Evolutionary conservation across 2,329 filamentous ascomycete species (phyloP).

Genomic region (Teratosphaeria viscida): DNA sequence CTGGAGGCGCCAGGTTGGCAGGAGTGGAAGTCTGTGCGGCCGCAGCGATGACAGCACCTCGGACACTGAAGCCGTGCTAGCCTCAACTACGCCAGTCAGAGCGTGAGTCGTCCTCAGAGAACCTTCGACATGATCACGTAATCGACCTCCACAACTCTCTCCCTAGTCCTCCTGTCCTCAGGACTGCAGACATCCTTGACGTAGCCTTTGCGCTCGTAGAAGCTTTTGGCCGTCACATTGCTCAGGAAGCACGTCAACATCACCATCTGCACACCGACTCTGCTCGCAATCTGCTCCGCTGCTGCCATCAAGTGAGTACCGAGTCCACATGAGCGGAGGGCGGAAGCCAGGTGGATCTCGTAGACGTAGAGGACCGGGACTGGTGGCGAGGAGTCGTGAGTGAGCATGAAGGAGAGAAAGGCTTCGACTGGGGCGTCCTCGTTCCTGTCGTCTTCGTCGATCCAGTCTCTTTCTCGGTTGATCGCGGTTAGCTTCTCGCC

Average conservation of each 20-base stretch:
- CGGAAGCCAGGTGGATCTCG: slow-evolving; percentile 57
- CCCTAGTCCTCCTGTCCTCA: slow-evolving; percentile 37
- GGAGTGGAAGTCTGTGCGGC: slow-evolving; percentile 15
- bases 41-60: neutral
- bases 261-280: slow-evolving; percentile 50
- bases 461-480: neutral
- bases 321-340: slow-evolving; percentile 52
- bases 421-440: slow-evolving; percentile 7
- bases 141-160: slow-evolving; percentile 38
- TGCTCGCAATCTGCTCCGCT: slow-evolving; percentile 43
- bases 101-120: neutral
- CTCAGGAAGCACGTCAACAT: slow-evolving; percentile 65
- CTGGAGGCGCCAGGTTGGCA: slow-evolving; percentile 43
- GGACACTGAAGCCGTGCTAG: neutral
- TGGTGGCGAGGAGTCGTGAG: slow-evolving; percentile 49
- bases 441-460: no score
- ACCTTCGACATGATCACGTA: slow-evolving; percentile 45
- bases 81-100: neutral
- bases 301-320: slow-evolving; percentile 50
- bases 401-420: slow-evolving; percentile 60
- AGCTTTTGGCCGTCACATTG: slow-evolving; percentile 47
- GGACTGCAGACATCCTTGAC: slow-evolving; percentile 44
- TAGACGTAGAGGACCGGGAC: slow-evolving; percentile 65
- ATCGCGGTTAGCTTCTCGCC: neutral
- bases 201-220: slow-evolving; percentile 54